phyloP scores from a whole-genome alignment of 495 filamentous ascomycete species.

The Aspergillus sclerotiicarbonarius region DNA sequence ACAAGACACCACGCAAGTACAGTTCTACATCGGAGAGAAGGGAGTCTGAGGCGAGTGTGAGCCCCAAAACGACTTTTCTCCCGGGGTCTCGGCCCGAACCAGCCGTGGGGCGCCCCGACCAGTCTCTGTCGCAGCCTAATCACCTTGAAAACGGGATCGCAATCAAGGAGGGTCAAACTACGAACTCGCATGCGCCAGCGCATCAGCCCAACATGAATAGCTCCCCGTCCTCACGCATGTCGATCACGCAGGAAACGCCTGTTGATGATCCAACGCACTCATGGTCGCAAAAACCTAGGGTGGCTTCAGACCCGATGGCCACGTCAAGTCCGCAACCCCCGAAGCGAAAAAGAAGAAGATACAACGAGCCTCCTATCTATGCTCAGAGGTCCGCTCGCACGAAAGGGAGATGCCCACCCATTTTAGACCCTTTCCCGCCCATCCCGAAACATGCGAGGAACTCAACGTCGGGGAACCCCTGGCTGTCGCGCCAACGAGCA shows the following conservation, averaged over 20 bases:
- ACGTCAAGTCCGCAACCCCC: constrained; percentile 28
- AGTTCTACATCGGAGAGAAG: constrained; percentile 32
- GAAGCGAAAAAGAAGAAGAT: constrained; percentile 39
- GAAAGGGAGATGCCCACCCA: constrained; percentile 36
- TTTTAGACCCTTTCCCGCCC: constrained; percentile 34
- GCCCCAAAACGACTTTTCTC: constrained; percentile 39
- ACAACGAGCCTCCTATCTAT: constrained; percentile 47
- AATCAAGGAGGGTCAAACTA: constrained; percentile 25
- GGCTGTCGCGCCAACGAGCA: constrained; percentile 28
- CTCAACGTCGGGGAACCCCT: constrained; percentile 21
- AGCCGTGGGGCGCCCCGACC: constrained; percentile 18
- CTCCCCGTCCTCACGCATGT: constrained; percentile 27
- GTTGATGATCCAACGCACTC: constrained; percentile 6
- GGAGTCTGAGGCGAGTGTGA: constrained; percentile 42
- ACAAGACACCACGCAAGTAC: constrained; percentile 25
- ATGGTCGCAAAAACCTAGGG: constrained; percentile 24
- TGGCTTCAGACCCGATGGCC: constrained; percentile 19
- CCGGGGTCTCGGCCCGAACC: constrained; percentile 33
- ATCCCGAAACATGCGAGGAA: constrained; percentile 36
- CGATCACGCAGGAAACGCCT: constrained; percentile 16
- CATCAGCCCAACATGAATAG: constrained; percentile 24
- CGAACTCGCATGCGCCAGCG: constrained; percentile 20
- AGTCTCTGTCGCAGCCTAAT: constrained; percentile 16
- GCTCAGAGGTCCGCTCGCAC: constrained; percentile 41
- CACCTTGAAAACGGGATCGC: constrained; percentile 29